Conservation (phyloP, 805 yeast genomes). For the Grigorovia transvaalensis region DNA sequence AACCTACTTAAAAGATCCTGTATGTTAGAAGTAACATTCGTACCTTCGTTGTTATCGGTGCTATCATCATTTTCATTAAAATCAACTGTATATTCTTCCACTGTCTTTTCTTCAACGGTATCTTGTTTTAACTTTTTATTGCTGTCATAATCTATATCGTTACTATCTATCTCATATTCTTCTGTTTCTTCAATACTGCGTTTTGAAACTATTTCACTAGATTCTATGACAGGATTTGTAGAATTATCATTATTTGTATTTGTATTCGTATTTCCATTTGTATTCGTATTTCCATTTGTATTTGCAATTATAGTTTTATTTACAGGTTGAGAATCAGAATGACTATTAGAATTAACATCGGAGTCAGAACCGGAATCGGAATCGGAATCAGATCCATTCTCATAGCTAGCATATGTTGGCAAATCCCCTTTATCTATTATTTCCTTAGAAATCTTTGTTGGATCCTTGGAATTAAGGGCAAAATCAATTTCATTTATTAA, state of each 20-base stretch:
- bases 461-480: slow-evolving; percentile 18
- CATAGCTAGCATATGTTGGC: slow-evolving; percentile 22
- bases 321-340: neutral
- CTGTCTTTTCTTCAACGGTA: slow-evolving; percentile 7
- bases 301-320: neutral
- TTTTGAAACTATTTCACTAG: neutral
- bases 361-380: slow-evolving; percentile 1
- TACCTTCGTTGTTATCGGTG: slow-evolving; percentile 6
- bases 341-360: neutral
- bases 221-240: neutral
- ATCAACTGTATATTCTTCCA: slow-evolving; percentile 9
- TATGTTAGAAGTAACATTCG: slow-evolving; percentile 24
- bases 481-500: slow-evolving; percentile 21
- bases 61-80: slow-evolving; percentile 8
- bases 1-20: slow-evolving; percentile 28
- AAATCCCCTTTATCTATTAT: slow-evolving; percentile 13
- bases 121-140: slow-evolving; percentile 4
- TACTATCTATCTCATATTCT: slow-evolving; percentile 3
- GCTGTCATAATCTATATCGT: slow-evolving; percentile 1
- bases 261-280: neutral
- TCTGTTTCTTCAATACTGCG: neutral
- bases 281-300: neutral
- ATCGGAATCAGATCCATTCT: slow-evolving; percentile 9
- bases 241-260: neutral
- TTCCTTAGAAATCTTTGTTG: slow-evolving; percentile 4